Evolutionary conservation across 164 flowering plant species (phyloP), one percentile per base, ranked within the genome.

Genomic region (Magnolia changhungtana): DNA sequence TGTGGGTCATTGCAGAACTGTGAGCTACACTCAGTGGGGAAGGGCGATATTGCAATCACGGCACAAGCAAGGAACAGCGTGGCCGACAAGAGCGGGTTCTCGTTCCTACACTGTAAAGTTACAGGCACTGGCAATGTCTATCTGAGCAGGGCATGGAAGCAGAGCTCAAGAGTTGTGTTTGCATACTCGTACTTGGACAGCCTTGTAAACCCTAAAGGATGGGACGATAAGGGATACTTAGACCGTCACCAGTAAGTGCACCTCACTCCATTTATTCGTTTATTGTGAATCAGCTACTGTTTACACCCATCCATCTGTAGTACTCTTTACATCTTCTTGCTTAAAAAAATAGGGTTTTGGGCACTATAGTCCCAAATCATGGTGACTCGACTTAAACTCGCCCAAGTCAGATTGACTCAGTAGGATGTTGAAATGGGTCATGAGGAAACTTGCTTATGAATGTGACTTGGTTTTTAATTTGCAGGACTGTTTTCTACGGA

Each of bases 401-500:
- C 45, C 45, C 7, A 7, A 37, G 45, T 37, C 45, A 37, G 45
- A 37, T 37, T 37, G 45, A 37, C 45, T 37, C 45, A 5, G 45
- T 4, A 37, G 7, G 45, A 3, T 3, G 7, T 4, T 0, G 45
- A 37, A 37, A 37, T 37, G 45, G 45, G 45, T 37, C 45, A 37
- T 37, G 45, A 37, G 45, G 45, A 37, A 37, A 37, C 45, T 37
- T 3, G 45, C 45, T 37, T 3, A 37, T 37, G 45, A 37, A 37
- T 37, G 6, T 37, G 45, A 37, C 45, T 37, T 5, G 4, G 45
- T 37, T 37, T 37, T 37, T 3, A 37, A 14, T 63, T 37, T 68
- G 73, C 18, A 83, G 87, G 81, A 82, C 75, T 23, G 81, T 81
- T 2, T 79, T 51, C 69, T 83, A 79, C 24, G 83, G 76, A 8